Evolutionary conservation across 2,329 filamentous ascomycete species (phyloP).

Genomic region (Aspergillus puulaauensis): DNA sequence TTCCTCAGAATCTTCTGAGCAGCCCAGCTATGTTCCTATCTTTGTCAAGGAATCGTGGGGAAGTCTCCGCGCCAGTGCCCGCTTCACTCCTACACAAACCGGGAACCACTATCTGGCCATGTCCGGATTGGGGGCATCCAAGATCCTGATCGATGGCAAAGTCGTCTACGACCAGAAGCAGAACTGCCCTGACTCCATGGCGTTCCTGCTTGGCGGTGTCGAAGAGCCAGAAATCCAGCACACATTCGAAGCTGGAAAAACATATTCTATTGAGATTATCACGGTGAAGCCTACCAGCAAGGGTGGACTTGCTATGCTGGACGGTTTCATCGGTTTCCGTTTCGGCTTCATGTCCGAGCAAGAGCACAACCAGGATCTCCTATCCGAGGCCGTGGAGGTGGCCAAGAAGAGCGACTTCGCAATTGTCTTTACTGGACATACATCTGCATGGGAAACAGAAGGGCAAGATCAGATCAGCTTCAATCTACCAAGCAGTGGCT

Average conservation of each 20-base stretch:
- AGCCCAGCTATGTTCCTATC: constrained; percentile 3
- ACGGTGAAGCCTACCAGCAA: background rate
- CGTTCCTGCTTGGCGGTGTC: constrained; percentile 5
- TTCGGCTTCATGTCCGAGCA: constrained; percentile 8
- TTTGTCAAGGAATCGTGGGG: background rate
- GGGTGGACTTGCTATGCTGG: constrained; percentile 3
- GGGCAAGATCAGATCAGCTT: constrained; percentile 13
- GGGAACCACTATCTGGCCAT: constrained; percentile 8
- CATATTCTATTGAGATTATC: background rate
- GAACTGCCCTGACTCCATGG: constrained; percentile 11
- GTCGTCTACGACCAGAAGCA: constrained; percentile 5
- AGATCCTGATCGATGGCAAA: constrained; percentile 1
- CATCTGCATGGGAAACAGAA: constrained; percentile 14
- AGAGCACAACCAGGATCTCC: constrained; percentile 4
- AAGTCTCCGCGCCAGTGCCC: background rate
- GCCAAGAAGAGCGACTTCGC: constrained; percentile 9
- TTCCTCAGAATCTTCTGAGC: background rate
- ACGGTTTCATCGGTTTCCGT: constrained; percentile 4
- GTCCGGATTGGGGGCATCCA: constrained; percentile 1
- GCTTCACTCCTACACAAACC: background rate
- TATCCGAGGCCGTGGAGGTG: constrained; percentile 5
- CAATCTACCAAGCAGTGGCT: constrained; percentile 10
- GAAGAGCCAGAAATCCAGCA: constrained; percentile 5
- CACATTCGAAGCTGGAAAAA: constrained; percentile 3
- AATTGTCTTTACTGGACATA: constrained; percentile 13